Base-by-base conservation (phyloP, 2,329 filamentous ascomycete species). In the Lachnellula hyalina region DNA sequence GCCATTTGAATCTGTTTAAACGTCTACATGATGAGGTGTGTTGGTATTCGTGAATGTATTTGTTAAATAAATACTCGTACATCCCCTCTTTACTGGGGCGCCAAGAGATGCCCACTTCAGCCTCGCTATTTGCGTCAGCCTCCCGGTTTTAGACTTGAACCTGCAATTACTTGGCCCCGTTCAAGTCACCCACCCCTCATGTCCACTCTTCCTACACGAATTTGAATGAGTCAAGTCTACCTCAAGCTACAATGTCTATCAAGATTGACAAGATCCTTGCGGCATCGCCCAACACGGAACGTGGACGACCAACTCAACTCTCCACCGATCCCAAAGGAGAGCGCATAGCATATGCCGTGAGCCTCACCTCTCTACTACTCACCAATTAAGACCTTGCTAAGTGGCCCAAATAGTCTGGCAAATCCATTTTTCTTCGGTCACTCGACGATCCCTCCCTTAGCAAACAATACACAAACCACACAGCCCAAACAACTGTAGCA, bases 401-500 rank as follows among this genome's bases (percentile, higher is more conserved):
- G 11, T 7, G 56, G 38, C 11, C 19, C 12, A 9, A 50, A 40
- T 57, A 95, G 90, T 93, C 91, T 51, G 92, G 90, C 68, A 97
- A 97, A 78, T 97, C 93, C 59, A 86, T 99, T 74, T 97, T 96
- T 75, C 80, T 99, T 47, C 90, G 94, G 65, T 92, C 86, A 60
- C 96, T 99, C 75, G 93, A 99, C 75, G 77, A 94, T 70, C 93
- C 93, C 51, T 81, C 89, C 62, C 74, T 87, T 60, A 86, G 86
- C 72, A 91, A 88, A 69, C 92, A 99, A 73, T 99, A 97, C 75
- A 95, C 87, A 14, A 86, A 88, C 65, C 94, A 99, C 76, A 96
- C 90, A 47, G 81, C 89, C 46, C 81, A 86, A 59, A 96, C 94
- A 1, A 96, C 91, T 3, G 90, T 97, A 59, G 94, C 94, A 46